Evolutionary conservation across 2,329 filamentous ascomycete genomes (phyloP).

Genomic region (Botrytis sinoallii): DNA sequence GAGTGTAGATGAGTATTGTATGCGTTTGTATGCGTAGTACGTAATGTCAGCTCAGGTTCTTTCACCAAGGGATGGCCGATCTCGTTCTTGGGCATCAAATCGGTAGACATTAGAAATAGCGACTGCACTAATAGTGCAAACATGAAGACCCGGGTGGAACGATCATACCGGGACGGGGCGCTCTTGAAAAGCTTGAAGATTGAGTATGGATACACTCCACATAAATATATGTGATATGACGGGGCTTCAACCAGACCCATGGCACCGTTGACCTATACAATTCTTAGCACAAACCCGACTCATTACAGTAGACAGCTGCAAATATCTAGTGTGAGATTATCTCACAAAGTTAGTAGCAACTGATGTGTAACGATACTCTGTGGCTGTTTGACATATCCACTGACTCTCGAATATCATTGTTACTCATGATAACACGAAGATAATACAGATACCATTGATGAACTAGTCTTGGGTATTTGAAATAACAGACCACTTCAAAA

Average conservation of each 20-base stretch:
- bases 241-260: not conserved
- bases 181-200: not conserved
- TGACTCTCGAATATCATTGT: not conserved
- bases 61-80: not conserved
- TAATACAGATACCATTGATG: not conserved
- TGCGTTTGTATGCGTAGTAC: not conserved
- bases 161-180: not conserved
- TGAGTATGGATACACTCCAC: not conserved
- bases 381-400: slow-evolving; percentile 2
- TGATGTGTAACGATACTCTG: slow-evolving; percentile 10
- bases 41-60: not conserved
- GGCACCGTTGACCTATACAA: not conserved
- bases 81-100: not conserved
- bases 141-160: not conserved
- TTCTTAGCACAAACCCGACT: not conserved
- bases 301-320: not conserved
- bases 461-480: not conserved
- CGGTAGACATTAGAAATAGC: not conserved
- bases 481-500: slow-evolving; percentile 2
- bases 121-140: not conserved
- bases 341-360: not conserved
- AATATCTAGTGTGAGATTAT: not conserved
- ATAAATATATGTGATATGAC: not conserved
- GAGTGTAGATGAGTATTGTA: not conserved
- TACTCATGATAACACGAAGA: not conserved